Evolutionary conservation across 2,329 filamentous ascomycete genomes (phyloP).

Genomic region (Ceratocystiopsis sp.): DNA sequence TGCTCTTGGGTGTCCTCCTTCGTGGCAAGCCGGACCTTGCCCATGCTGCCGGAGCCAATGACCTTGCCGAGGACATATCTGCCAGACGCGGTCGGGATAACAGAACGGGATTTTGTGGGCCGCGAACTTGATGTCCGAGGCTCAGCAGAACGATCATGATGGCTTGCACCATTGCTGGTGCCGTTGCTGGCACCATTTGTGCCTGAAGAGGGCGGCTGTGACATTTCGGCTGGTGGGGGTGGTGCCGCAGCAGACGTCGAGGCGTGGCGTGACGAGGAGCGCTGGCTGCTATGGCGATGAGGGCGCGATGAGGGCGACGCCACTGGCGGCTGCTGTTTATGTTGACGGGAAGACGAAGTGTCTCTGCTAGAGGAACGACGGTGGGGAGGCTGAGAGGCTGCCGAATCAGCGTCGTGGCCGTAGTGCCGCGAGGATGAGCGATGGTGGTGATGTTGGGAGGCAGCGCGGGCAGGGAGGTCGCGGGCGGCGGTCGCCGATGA

Average conservation of each 20-base stretch:
- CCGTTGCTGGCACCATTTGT: too few species aligned
- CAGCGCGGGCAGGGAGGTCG: constrained; percentile 9
- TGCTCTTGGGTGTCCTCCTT: constrained; percentile 84
- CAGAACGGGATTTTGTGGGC: constrained; percentile 49
- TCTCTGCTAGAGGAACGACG: constrained; percentile 32
- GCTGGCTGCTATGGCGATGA: constrained; percentile 33
- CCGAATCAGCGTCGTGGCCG: constrained; percentile 4
- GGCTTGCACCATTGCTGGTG: too few species aligned
- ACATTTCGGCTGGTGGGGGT: constrained; percentile 12
- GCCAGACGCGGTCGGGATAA: constrained; percentile 76
- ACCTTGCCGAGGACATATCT: constrained; percentile 95
- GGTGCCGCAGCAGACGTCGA: constrained; percentile 1
- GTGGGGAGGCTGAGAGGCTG: neutral
- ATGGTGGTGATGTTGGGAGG: constrained; percentile 12
- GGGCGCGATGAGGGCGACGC: constrained; percentile 23
- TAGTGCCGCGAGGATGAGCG: constrained; percentile 4
- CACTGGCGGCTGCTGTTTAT: constrained; percentile 27
- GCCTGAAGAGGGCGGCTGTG: too few species aligned
- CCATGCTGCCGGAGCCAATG: constrained; percentile 95
- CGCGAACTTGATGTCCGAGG: constrained; percentile 30
- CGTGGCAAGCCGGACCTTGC: constrained; percentile 90
- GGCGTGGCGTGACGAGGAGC: constrained; percentile 19
- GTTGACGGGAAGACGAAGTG: constrained; percentile 19
- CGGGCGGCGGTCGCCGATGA: constrained; percentile 10
- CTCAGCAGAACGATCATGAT: constrained; percentile 16